Conservation (phyloP, 163 green algal species). For the Scenedesmus sp. region DNA sequence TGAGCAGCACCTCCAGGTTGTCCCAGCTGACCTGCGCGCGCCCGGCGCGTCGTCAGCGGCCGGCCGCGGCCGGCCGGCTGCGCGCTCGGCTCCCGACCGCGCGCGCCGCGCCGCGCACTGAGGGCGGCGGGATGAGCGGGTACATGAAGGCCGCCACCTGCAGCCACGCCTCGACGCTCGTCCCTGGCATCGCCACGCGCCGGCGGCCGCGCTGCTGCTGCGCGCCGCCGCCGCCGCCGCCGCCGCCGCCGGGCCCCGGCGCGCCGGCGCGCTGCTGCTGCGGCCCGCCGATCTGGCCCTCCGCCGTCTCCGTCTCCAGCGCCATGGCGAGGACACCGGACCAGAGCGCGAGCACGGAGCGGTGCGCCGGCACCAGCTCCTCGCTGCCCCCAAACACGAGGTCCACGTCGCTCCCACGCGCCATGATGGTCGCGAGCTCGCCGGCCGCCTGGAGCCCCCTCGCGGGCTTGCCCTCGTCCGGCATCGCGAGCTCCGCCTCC, state of each 20-base stretch:
- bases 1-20: slow-evolving; percentile 1
- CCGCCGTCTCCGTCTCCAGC: too few relatives aligned
- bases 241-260: neutral
- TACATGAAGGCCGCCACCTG: slow-evolving; percentile 12
- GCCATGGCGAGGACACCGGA: neutral
- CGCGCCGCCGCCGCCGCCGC: neutral
- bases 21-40: slow-evolving; percentile 3
- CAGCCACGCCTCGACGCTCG: slow-evolving; percentile 1
- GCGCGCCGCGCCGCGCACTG: too few relatives aligned
- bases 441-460: too few relatives aligned
- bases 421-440: too few relatives aligned
- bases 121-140: neutral
- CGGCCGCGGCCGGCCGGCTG: too few relatives aligned
- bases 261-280: neutral
- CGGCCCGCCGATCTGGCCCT: neutral
- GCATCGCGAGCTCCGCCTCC: too few relatives aligned
- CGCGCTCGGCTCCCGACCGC: too few relatives aligned
- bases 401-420: too few relatives aligned
- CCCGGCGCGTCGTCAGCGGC: too few relatives aligned
- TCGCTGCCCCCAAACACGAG: too few relatives aligned
- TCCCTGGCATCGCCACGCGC: slow-evolving; percentile 1
- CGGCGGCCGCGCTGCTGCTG: neutral
- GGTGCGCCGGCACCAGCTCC: neutral
- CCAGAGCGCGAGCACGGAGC: neutral
- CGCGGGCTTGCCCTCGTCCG: too few relatives aligned